phyloP scores from a whole-genome alignment of 495 filamentous ascomycete genomes.

The Talaromyces thailandensis region DNA sequence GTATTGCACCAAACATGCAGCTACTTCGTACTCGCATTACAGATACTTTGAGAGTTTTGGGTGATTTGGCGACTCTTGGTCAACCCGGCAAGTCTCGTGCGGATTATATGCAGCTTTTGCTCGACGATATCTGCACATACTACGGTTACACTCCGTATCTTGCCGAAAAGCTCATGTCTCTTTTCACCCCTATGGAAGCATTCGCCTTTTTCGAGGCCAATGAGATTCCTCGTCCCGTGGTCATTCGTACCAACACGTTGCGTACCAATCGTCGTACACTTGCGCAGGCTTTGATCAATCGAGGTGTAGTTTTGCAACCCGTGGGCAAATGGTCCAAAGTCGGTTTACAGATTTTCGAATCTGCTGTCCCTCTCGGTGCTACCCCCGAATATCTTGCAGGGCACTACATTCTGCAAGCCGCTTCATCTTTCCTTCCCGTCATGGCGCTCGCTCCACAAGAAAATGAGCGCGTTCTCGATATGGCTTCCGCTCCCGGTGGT shows the following conservation, averaged over 20 bases:
- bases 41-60: slow-evolving; percentile 84
- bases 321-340: slow-evolving; percentile 99
- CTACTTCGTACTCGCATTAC: slow-evolving; percentile 84
- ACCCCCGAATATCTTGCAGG: slow-evolving; percentile 96
- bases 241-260: slow-evolving; percentile 89
- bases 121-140: slow-evolving; percentile 90
- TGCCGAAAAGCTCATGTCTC: slow-evolving; percentile 77
- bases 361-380: slow-evolving; percentile 87
- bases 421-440: slow-evolving; percentile 92
- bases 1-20: slow-evolving; percentile 80
- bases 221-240: slow-evolving; percentile 81
- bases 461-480: slow-evolving; percentile 81
- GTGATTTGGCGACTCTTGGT: slow-evolving; percentile 70
- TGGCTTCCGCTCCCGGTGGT: slow-evolving; percentile 96
- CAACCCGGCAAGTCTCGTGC: slow-evolving; percentile 71
- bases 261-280: slow-evolving; percentile 86
- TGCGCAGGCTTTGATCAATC: slow-evolving; percentile 91
- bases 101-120: slow-evolving; percentile 76
- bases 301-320: slow-evolving; percentile 90
- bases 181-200: slow-evolving; percentile 89
- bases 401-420: slow-evolving; percentile 95
- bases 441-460: slow-evolving; percentile 96
- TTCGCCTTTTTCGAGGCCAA: slow-evolving; percentile 99
- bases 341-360: slow-evolving; percentile 92
- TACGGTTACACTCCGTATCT: slow-evolving; percentile 82